Evolutionary conservation across 805 yeast species (phyloP).

Genomic region (Sugiyamaella floridensis): DNA sequence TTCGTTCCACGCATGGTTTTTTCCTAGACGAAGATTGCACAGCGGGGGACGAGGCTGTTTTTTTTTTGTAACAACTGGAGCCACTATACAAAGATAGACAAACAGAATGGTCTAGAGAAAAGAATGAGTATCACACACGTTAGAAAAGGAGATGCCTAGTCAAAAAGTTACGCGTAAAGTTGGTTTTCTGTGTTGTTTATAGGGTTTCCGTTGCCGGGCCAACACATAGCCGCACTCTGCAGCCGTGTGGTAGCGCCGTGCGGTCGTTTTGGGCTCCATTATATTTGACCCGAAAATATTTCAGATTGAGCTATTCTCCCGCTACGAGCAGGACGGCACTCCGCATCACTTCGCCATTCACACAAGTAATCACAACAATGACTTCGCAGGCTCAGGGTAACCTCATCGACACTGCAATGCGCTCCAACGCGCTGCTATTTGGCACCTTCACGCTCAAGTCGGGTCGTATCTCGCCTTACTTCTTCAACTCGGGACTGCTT

Average conservation of each 20-base stretch:
- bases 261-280: background rate
- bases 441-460: constrained; percentile 87
- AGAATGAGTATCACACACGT: background rate
- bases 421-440: constrained; percentile 74
- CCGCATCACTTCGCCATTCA: background rate
- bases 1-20: background rate
- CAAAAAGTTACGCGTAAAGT: too few relatives aligned
- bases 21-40: too few relatives aligned
- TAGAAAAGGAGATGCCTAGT: too few relatives aligned
- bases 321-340: background rate
- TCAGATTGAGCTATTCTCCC: background rate
- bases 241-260: background rate
- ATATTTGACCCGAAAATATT: background rate
- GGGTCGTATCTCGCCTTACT: constrained; percentile 92
- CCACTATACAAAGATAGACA: background rate
- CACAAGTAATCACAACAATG: background rate
- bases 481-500: constrained; percentile 90
- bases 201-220: too few relatives aligned
- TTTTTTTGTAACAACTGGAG: too few relatives aligned
- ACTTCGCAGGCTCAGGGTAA: background rate
- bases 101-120: background rate
- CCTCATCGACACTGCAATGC: constrained; percentile 76
- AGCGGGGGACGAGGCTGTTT: too few relatives aligned
- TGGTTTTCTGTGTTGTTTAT: too few relatives aligned
- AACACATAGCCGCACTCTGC: background rate